These are phyloP conservation scores for Paralagenidium karlingii DNA, from an alignment of 352 stramenopile species.

Conservation along the genomic window DNA sequence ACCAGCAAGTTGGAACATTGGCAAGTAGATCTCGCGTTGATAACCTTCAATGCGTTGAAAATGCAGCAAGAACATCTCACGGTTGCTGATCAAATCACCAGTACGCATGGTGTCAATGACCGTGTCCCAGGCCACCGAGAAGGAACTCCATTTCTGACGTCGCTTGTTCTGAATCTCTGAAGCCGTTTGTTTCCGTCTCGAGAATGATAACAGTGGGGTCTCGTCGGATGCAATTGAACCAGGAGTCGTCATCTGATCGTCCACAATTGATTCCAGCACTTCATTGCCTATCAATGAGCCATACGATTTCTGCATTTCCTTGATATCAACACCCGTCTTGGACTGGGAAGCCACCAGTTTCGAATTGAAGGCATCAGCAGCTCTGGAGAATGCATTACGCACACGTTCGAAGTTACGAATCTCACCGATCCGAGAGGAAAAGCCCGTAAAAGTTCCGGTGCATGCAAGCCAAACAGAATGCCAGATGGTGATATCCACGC, in stretches of 20 bases:
- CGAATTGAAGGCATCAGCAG: slow-evolving; percentile 74
- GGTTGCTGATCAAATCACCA: slow-evolving; percentile 86
- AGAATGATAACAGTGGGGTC: slow-evolving; percentile 77
- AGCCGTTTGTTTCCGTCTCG: slow-evolving; percentile 66
- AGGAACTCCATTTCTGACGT: slow-evolving; percentile 97
- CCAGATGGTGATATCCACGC: slow-evolving; percentile 98
- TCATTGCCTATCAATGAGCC: slow-evolving; percentile 37
- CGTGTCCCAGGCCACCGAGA: slow-evolving; percentile 95
- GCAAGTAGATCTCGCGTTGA: slow-evolving; percentile 96
- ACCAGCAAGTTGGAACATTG: slow-evolving; percentile 95
- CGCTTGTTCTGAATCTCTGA: slow-evolving; percentile 83
- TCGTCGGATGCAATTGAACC: slow-evolving; percentile 21
- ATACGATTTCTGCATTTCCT: slow-evolving; percentile 20
- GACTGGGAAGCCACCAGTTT: slow-evolving; percentile 74
- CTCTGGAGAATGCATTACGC: slow-evolving; percentile 73
- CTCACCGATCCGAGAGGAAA: slow-evolving; percentile 93
- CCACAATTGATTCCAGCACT: slow-evolving; percentile 17
- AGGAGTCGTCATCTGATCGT: slow-evolving; percentile 2
- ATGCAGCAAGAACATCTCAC: slow-evolving; percentile 84
- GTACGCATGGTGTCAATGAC: slow-evolving; percentile 94
- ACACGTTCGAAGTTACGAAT: slow-evolving; percentile 88
- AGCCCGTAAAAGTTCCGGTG: slow-evolving; percentile 93
- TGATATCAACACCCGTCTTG: slow-evolving; percentile 56
- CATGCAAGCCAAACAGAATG: slow-evolving; percentile 96
- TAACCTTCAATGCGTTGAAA: slow-evolving; percentile 95